A percentile compares a stretch with the other conserved stretches of the same genome.
Conservation (phyloP, 768 basidiomycete genomes). For the Naematelia encephala region DNA sequence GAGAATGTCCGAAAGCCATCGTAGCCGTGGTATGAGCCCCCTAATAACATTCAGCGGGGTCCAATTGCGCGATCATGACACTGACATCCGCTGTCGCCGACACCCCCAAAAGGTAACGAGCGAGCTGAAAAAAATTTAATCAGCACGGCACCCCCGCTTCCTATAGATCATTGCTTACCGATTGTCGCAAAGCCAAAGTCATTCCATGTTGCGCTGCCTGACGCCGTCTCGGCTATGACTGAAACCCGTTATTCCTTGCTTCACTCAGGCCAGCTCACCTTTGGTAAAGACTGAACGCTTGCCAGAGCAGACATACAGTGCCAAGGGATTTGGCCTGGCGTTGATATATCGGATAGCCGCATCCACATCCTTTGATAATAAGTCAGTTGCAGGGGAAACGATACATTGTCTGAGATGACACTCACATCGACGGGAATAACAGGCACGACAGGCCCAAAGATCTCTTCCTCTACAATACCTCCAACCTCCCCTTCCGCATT, state of each 20-base stretch:
- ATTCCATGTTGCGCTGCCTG: constrained; percentile 47
- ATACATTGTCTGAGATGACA: background rate
- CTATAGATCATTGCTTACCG: constrained; percentile 13
- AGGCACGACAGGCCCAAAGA: constrained; percentile 50
- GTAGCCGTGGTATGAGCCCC: constrained; percentile 46
- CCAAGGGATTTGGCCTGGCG: constrained; percentile 40
- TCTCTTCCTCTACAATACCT: constrained; percentile 43
- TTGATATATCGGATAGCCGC: constrained; percentile 47
- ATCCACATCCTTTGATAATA: constrained; percentile 41
- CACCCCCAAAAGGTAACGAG: constrained; percentile 47
- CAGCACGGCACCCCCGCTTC: background rate
- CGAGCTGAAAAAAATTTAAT: constrained; percentile 19
- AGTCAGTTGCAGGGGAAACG: background rate
- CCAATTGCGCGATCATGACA: background rate
- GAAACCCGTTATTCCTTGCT: background rate
- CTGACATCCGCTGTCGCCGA: constrained; percentile 49
- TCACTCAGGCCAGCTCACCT: constrained; percentile 34
- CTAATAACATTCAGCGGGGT: constrained; percentile 7
- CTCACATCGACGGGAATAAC: constrained; percentile 48
- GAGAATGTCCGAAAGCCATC: constrained; percentile 46
- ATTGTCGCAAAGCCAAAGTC: constrained; percentile 39
- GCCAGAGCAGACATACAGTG: constrained; percentile 46
- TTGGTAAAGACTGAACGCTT: constrained; percentile 34
- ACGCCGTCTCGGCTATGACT: constrained; percentile 45
- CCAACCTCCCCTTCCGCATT: constrained; percentile 26